Evolutionary conservation across 371 early-diverging fungal genomes (phyloP), one percentile per base, ranked within the genome.

Genomic region (Mortierella sp.): DNA sequence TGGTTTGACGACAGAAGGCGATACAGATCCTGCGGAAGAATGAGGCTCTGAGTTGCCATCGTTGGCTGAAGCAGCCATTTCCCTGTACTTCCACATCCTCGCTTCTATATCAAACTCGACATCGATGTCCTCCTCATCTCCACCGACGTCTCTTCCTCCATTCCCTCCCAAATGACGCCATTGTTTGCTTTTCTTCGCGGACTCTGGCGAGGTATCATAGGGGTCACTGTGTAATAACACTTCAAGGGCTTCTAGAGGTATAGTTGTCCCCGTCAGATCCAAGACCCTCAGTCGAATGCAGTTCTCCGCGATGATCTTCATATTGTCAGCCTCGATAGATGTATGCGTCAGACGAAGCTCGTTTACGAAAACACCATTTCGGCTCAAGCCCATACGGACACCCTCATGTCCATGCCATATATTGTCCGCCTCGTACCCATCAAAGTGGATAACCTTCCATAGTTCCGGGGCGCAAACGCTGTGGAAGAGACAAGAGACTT

Each of bases 151-250:
- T n/a, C 51, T 48, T 9, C 9, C 46, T 5, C 43, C 55, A 14
- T 61, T 45, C 1, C 42, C 61, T 19, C 47, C 54, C 5, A 28
- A 38, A 7, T 30, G 52, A 0, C 23, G 2, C n/a, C 10, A 1
- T 28, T 26, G 19, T 52, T 61, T 69, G 30, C 43, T 47, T 18
- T 62, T 54, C 43, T 58, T 53, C 5, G 7, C 21, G 1, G 6
- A 0, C 47, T 10, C 24, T 1, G 53, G 23, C 14, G 34, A 12
- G 7, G 26, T 55, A 14, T 48, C 26, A 41, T 70, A 64, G 34
- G 71, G 71, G 21, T 70, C 71, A 13, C 64, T 54, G 16, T 64
- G 64, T 21, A 70, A 64, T 28, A 70, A 31, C 18, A 64, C 71
- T 21, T 28, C 34, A 38, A 70, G 59, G 0, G 70, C 58, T 23